Conservation (phyloP, 148 eudicot genomes). For the Fallopia convolvulus region DNA sequence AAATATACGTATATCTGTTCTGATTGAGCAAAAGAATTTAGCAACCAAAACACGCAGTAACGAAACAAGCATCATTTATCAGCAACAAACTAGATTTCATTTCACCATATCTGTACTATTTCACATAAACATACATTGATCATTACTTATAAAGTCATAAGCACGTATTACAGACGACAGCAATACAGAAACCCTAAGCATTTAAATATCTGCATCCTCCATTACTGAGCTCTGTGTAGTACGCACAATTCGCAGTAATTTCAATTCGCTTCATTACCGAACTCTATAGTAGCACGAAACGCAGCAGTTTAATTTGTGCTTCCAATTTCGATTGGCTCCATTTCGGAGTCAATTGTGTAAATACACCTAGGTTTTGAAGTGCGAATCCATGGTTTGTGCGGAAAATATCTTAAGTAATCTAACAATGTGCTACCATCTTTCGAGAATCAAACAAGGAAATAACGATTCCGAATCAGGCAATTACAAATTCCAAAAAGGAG, state of each 20-base stretch:
- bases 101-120: neutral
- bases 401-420: neutral
- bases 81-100: neutral
- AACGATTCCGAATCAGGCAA: neutral
- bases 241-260: slow-evolving; percentile 81
- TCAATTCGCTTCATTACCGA: slow-evolving; percentile 12
- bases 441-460: neutral
- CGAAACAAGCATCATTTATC: neutral
- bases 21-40: neutral
- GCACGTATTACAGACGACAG: neutral
- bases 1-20: neutral
- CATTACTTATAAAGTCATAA: too few species aligned
- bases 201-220: slow-evolving; percentile 81
- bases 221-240: slow-evolving; percentile 76
- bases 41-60: neutral
- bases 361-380: slow-evolving; percentile 35
- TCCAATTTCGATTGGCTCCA: slow-evolving; percentile 89
- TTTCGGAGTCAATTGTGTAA: slow-evolving; percentile 80
- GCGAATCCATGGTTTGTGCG: neutral
- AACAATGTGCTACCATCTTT: neutral
- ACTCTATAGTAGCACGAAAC: neutral
- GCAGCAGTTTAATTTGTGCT: slow-evolving; percentile 25
- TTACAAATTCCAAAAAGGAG: neutral
- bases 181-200: slow-evolving; percentile 67
- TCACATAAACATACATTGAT: neutral